Evolutionary conservation across 495 filamentous ascomycete species (phyloP).

Genomic region (Hypoxylon fragiforme): DNA sequence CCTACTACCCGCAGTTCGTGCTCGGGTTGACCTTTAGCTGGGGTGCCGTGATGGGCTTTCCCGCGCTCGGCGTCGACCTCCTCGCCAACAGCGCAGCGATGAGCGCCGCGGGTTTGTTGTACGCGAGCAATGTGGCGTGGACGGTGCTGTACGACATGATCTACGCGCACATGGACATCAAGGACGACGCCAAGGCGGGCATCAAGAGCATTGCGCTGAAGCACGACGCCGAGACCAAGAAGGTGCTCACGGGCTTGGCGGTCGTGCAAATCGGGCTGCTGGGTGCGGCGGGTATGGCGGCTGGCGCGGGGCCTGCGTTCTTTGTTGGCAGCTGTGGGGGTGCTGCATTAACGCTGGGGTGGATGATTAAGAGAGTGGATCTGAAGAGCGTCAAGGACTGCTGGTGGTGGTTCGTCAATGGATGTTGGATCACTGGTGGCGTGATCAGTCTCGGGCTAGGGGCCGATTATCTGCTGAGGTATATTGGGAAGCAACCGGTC

Average conservation of each 20-base stretch:
- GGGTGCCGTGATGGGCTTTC: constrained; percentile 97
- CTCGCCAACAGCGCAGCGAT: constrained; percentile 65
- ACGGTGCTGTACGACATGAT: constrained; percentile 98
- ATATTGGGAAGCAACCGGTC: constrained; percentile 29
- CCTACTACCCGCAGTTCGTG: constrained; percentile 91
- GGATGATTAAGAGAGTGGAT: constrained; percentile 89
- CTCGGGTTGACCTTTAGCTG: constrained; percentile 93
- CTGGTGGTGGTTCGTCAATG: constrained; percentile 93
- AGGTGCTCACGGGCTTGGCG: constrained; percentile 76
- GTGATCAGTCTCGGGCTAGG: constrained; percentile 54
- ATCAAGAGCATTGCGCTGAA: constrained; percentile 94
- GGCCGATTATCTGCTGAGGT: constrained; percentile 53
- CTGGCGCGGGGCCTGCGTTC: constrained; percentile 81
- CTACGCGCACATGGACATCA: constrained; percentile 98
- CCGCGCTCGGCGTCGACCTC: constrained; percentile 84
- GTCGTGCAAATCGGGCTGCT: constrained; percentile 77
- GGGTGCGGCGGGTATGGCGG: constrained; percentile 70
- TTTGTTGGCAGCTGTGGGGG: constrained; percentile 85
- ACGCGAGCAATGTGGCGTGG: constrained; percentile 88
- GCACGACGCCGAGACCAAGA: constrained; percentile 86
- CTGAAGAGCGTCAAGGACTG: constrained; percentile 83
- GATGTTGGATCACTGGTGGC: constrained; percentile 60
- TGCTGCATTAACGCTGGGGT: constrained; percentile 69
- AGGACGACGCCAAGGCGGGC: constrained; percentile 86
- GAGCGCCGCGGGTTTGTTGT: constrained; percentile 71